Percentiles rank a stretch among this genome's conserved stretches.
Evolutionary conservation across 2,329 filamentous ascomycete genomes (phyloP).

Genomic region (Trichoderma aggressivum): DNA sequence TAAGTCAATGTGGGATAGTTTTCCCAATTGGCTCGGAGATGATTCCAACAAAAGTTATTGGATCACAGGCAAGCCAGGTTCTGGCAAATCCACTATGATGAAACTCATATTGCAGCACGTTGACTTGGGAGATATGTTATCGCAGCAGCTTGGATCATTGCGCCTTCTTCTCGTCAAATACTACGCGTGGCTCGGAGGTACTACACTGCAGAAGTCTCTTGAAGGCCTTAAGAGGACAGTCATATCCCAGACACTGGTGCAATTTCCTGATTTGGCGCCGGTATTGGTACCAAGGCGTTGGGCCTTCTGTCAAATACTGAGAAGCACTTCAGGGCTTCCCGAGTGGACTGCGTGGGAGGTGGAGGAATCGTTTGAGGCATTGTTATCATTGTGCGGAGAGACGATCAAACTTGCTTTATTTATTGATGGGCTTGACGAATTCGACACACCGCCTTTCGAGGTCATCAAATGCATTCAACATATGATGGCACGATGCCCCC

Average conservation of each 20-base stretch:
- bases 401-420: neutral
- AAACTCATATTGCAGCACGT: neutral
- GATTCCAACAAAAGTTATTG: neutral
- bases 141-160: neutral
- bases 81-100: neutral
- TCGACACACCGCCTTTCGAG: rapidly evolving
- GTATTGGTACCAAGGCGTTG: neutral
- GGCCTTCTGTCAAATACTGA: neutral
- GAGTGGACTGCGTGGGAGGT: neutral
- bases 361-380: neutral
- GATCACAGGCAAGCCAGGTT: neutral
- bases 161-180: neutral
- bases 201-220: neutral
- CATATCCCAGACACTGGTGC: neutral
- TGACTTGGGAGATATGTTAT: neutral
- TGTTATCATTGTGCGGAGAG: neutral
- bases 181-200: neutral
- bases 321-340: neutral
- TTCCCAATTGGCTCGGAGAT: neutral
- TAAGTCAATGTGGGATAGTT: neutral
- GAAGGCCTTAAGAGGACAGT: neutral
- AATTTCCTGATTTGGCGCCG: neutral
- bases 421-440: neutral
- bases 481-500: neutral
- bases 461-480: neutral